Percentiles rank a stretch among this genome's conserved stretches.
Conservation (phyloP, 2,329 filamentous ascomycete genomes). For the Podosphaera fusca region DNA sequence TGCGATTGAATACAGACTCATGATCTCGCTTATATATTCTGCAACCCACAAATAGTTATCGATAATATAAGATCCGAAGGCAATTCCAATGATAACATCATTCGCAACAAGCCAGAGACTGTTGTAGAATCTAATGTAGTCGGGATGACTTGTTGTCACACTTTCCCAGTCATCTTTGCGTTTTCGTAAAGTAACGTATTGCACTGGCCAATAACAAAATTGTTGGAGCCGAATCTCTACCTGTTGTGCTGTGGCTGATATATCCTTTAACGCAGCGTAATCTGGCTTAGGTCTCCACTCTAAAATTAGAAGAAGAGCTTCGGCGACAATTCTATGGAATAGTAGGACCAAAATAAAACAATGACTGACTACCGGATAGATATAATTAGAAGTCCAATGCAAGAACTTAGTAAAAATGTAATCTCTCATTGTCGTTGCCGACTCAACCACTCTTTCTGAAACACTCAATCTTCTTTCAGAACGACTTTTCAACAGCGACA, state of each 20-base stretch:
- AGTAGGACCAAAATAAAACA: conserved; percentile 60
- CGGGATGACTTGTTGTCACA: conserved; percentile 80
- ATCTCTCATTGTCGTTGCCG: conserved; percentile 66
- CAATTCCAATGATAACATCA: conserved; percentile 95
- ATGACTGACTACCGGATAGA: conserved; percentile 53
- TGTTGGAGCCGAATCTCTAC: conserved; percentile 92
- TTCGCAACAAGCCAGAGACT: conserved; percentile 96
- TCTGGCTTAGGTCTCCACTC: conserved; percentile 67
- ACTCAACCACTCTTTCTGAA: conserved; percentile 82
- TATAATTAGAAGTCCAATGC: conserved; percentile 47
- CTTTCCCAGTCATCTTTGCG: conserved; percentile 87
- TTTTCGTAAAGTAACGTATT: conserved; percentile 67
- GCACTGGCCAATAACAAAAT: conserved; percentile 93
- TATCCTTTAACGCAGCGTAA: conserved; percentile 72
- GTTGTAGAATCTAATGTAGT: conserved; percentile 98
- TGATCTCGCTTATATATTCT: conserved; percentile 48
- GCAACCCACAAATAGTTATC: conserved; percentile 80
- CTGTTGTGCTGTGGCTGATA: conserved; percentile 91
- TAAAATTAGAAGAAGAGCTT: conserved; percentile 53
- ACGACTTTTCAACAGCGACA: conserved; percentile 59
- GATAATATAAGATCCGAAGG: conserved; percentile 86
- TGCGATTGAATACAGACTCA: conserved; percentile 67
- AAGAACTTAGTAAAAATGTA: conserved; percentile 45
- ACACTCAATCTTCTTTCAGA: conserved; percentile 74
- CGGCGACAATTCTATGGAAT: conserved; percentile 56